A percentile compares a stretch with the other conserved stretches of the same genome.
These are phyloP conservation scores for Boletus semigastroideus DNA, from an alignment of 1,284 basidiomycete genomes.

Conservation along the genomic window DNA sequence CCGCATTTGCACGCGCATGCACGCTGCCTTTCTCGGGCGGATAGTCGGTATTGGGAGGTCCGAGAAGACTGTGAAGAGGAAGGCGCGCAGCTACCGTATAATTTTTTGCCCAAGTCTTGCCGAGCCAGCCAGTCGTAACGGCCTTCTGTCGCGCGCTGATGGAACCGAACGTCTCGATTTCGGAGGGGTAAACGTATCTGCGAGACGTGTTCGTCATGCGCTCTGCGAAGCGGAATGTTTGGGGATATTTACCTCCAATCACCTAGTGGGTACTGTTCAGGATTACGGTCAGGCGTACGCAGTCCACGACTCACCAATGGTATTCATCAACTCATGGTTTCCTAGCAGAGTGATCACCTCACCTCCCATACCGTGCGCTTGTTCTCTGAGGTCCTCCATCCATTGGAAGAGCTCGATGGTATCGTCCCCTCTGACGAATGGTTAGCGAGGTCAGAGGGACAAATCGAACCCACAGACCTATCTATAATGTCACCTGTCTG, in stretches of 20 bases:
- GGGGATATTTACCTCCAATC: slow-evolving; percentile 72
- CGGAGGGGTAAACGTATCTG: slow-evolving; percentile 81
- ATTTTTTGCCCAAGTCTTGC: slow-evolving; percentile 81
- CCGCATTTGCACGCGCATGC: slow-evolving; percentile 38
- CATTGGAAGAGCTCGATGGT: slow-evolving; percentile 79
- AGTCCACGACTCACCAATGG: slow-evolving; percentile 54
- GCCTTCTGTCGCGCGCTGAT: slow-evolving; percentile 68
- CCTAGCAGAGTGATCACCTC: slow-evolving; percentile 77
- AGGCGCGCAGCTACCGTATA: slow-evolving; percentile 84
- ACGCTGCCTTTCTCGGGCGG: slow-evolving; percentile 41
- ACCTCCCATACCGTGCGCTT: slow-evolving; percentile 71
- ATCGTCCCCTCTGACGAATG: slow-evolving; percentile 68
- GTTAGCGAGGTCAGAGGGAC: slow-evolving; percentile 4
- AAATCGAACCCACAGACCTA: slow-evolving; percentile 45
- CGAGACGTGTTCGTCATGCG: slow-evolving; percentile 4
- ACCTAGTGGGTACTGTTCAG: slow-evolving; percentile 40
- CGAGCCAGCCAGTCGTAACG: slow-evolving; percentile 75
- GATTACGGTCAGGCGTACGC: not conserved
- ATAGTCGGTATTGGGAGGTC: slow-evolving; percentile 71
- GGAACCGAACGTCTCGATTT: slow-evolving; percentile 81
- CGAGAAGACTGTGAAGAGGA: slow-evolving; percentile 69
- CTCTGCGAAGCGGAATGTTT: not conserved
- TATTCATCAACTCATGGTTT: slow-evolving; percentile 94
- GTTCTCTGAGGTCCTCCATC: slow-evolving; percentile 80
- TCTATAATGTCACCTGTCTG: slow-evolving; percentile 96